Evolutionary conservation across 2,329 filamentous ascomycete genomes (phyloP), one percentile per base, ranked within the genome.

Genomic region (Clonostachys sp.): DNA sequence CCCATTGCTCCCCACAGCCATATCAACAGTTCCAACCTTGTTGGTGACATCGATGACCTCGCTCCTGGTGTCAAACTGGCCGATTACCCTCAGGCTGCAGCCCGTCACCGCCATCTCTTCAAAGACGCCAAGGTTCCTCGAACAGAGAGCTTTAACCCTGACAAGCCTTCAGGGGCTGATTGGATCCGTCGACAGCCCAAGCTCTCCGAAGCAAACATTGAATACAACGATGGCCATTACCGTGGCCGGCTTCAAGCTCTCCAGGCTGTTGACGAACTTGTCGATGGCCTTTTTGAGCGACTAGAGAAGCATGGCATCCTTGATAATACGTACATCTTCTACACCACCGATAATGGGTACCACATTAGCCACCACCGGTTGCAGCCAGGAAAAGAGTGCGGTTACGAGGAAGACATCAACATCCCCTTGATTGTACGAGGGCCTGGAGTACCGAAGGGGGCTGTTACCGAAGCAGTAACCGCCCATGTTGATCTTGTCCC

Each of bases 61-160:
- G 24, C 8, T 5, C 24, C 24, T 30, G 24, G 24, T 30, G 24
- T 30, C 24, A 30, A 30, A 30, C 3, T 83, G 8, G 24, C 36
- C 36, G 36, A 39, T 12, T n/a, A n/a, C 36, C 36, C 36, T n/a
- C 36, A 55, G 12, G 51, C 59, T 1, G 75, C 82, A 0, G 66
- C 76, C 44, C 69, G 83, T 17, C 83, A 89, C 54, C 68, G 73
- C 30, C 63, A 82, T 54, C 68, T 87, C 0, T 89, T 89, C 56
- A 54, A 70, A 7, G 72, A 78, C 49, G 75, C 70, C 5, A 75
- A 71, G 33, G 75, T 88, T 1, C 85, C 86, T 0, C 68, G 85
- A n/a, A 82, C 74, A 1, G 65, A 71, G 0, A 79, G 83, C 55
- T 89, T 89, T 66, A 89, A 89, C 57, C 83, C 84, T 0, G 55